Evolutionary conservation across 2,329 filamentous ascomycete species (phyloP).

Genomic region (Paecilomyces variotii): DNA sequence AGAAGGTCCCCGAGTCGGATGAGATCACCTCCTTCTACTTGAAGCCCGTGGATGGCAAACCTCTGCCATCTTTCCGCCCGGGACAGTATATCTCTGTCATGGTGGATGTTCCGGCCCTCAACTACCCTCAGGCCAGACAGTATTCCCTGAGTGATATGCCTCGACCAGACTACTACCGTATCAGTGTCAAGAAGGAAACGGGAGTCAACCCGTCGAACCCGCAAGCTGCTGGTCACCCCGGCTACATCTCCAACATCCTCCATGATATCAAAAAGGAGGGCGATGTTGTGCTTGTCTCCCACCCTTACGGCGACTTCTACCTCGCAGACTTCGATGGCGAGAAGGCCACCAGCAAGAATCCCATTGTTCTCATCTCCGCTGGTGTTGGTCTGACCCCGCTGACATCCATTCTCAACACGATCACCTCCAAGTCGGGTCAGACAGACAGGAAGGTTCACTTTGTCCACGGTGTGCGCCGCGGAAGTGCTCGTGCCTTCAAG

Average conservation of each 20-base stretch:
- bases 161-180: conserved; percentile 54
- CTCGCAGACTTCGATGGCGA: conserved; percentile 33
- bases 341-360: conserved; percentile 32
- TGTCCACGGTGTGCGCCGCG: conserved; percentile 50
- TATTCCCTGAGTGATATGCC: conserved; percentile 65
- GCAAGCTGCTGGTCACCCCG: conserved; percentile 45
- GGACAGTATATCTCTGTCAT: conserved; percentile 66
- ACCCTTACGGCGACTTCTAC: conserved; percentile 58
- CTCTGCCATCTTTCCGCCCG: conserved; percentile 57
- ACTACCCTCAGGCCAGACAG: conserved; percentile 59
- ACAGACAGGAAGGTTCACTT: conserved; percentile 48
- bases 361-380: conserved; percentile 55
- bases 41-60: conserved; percentile 48
- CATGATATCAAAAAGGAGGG: conserved; percentile 56
- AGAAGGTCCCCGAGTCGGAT: conserved; percentile 55
- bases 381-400: conserved; percentile 55
- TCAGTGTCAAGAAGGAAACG: conserved; percentile 61
- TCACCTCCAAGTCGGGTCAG: conserved; percentile 34
- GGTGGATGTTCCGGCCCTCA: conserved; percentile 49
- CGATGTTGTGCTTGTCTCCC: conserved; percentile 56
- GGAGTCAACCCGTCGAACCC: conserved; percentile 48
- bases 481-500: conserved; percentile 44
- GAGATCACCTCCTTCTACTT: conserved; percentile 60
- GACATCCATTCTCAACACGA: conserved; percentile 52
- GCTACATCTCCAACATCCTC: conserved; percentile 62